Evolutionary conservation across 2,329 filamentous ascomycete species (phyloP).

Genomic region (Alternaria burnsii): DNA sequence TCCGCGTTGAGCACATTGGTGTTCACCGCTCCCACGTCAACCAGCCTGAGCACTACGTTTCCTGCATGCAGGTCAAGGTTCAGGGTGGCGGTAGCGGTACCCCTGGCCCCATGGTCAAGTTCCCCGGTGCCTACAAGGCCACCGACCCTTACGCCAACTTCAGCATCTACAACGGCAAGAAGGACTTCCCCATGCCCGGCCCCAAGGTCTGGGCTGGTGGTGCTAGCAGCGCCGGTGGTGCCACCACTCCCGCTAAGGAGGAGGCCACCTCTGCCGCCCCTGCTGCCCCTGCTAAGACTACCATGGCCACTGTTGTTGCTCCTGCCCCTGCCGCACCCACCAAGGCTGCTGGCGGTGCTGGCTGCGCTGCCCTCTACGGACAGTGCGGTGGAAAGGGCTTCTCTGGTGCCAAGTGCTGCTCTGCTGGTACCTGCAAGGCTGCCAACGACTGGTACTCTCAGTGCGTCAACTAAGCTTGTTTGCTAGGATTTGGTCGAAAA

Average conservation of each 20-base stretch:
- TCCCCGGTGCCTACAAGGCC: slow-evolving; percentile 45
- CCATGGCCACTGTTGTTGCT: slow-evolving; percentile 2
- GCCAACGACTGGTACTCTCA: slow-evolving; percentile 31
- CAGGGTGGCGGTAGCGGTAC: slow-evolving; percentile 43
- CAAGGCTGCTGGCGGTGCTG: slow-evolving; percentile 6
- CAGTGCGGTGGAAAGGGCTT: slow-evolving; percentile 30
- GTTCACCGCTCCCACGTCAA: slow-evolving; percentile 36
- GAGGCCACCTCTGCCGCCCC: slow-evolving; percentile 8
- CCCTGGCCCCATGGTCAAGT: slow-evolving; percentile 46
- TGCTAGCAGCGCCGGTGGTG: slow-evolving; percentile 7
- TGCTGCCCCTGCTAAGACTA: slow-evolving; percentile 6
- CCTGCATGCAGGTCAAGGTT: slow-evolving; percentile 56
- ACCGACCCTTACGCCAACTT: slow-evolving; percentile 36
- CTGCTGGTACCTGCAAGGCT: slow-evolving; percentile 25
- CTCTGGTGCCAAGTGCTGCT: slow-evolving; percentile 25
- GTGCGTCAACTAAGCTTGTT: slow-evolving; percentile 13
- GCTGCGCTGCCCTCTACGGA: slow-evolving; percentile 19
- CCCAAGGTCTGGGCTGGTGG: slow-evolving; percentile 27
- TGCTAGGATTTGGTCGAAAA: not conserved
- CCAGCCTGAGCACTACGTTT: slow-evolving; percentile 54
- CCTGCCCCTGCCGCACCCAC: slow-evolving; percentile 1
- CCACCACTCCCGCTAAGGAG: slow-evolving; percentile 19
- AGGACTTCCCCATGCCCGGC: slow-evolving; percentile 26
- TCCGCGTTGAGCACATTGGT: slow-evolving; percentile 56
- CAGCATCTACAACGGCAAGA: slow-evolving; percentile 38